Conservation (phyloP, 805 yeast species). For the Zygosaccharomyces pseudorouxii region DNA sequence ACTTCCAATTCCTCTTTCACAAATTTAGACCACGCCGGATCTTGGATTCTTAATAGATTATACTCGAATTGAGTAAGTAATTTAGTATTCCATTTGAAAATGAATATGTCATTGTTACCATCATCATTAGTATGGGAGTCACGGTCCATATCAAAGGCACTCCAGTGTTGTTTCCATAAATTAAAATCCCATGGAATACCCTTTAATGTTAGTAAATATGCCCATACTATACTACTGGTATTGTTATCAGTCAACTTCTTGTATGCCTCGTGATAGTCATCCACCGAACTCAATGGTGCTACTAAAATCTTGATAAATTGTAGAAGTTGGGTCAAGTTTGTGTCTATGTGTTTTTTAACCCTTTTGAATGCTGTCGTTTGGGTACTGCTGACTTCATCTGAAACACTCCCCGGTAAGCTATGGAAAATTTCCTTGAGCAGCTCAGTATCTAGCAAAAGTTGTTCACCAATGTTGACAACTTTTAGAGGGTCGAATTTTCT, state of each 20-base stretch:
- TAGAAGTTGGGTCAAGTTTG: slow-evolving; percentile 18
- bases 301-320: slow-evolving; percentile 27
- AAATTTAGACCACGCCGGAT: slow-evolving; percentile 31
- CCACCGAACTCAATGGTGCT: slow-evolving; percentile 40
- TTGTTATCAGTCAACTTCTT: slow-evolving; percentile 27
- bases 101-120: slow-evolving; percentile 14
- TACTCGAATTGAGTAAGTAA: slow-evolving; percentile 17
- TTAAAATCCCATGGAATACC: slow-evolving; percentile 32
- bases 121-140: slow-evolving; percentile 8
- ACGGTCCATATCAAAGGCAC: slow-evolving; percentile 17
- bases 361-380: slow-evolving; percentile 26
- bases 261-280: slow-evolving; percentile 39
- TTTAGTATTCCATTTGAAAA: slow-evolving; percentile 22
- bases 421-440: slow-evolving; percentile 52
- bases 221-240: slow-evolving; percentile 30
- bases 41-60: slow-evolving; percentile 26
- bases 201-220: slow-evolving; percentile 27
- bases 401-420: slow-evolving; percentile 20
- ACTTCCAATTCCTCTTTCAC: slow-evolving; percentile 25
- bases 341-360: slow-evolving; percentile 26
- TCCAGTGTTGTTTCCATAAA: slow-evolving; percentile 31
- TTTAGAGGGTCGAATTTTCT: slow-evolving; percentile 21
- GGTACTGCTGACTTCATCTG: slow-evolving; percentile 13
- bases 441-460: slow-evolving; percentile 68
- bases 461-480: slow-evolving; percentile 59